Base-by-base conservation (phyloP, 192 early-diverging fungal species). In the Backusella circina region DNA sequence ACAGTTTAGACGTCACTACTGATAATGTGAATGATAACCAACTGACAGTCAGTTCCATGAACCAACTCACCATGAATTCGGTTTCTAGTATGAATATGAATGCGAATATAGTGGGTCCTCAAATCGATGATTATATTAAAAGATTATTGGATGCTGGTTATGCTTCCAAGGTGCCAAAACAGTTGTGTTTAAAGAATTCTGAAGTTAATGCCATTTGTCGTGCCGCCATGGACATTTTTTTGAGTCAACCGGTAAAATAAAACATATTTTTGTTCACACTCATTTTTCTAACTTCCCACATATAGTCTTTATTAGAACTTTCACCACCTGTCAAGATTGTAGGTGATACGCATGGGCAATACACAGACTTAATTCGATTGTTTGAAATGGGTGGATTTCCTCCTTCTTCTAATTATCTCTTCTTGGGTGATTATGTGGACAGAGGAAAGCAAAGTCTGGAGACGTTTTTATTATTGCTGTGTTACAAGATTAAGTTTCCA, bases 401-500 rank as follows among this genome's bases (percentile, higher is more conserved):
- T 36, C 95, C 95, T 0, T 80, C 86, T 31, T 88, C 95, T 73
- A 98, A 98, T 88, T 99, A 96, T 80, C 84, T 97, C 74, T 98
- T 97, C 75, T 74, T 98, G 39, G 94, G 95, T 28, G 97, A 99
- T 84, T 99, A 99, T 86, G 97, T 99, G 13, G 97, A 99, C 84
- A 90, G 97, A 35, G 97, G 97, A 69, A 97, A 97, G 83, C 92
- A 95, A 84, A 92, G 90, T 77, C 85, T 99, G 67, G 97, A 99
- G 81, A 99, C 96, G 15, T 97, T 99, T 77, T 82, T 96, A 32
- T 84, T 99, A 72, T 86, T 99, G 71, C 90, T 99, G 74, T 94
- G 93, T 83, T 99, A 96, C 88, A 99, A 99, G 83, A 92, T 98
- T 83, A 97, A 98, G 83, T 96, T 93, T 79, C 96, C 97, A 0